Base-by-base conservation (phyloP, 768 basidiomycete genomes). In the Amanita inopinata region DNA sequence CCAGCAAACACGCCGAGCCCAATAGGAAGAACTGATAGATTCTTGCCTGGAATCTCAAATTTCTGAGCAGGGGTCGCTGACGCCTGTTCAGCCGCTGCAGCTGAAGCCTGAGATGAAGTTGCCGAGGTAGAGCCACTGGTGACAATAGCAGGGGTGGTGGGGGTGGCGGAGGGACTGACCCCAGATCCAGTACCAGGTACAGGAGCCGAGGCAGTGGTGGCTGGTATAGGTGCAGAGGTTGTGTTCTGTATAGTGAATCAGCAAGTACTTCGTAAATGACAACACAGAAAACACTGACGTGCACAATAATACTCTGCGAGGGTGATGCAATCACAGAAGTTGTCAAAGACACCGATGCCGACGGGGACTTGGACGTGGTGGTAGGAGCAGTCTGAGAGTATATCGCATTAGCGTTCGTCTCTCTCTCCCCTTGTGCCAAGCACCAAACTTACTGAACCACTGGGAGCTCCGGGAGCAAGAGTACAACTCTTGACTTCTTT, bases 1-100 rank as follows among this genome's bases (percentile, higher is more conserved):
- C 87, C 88, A 34, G 81, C 85, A 55, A 85, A 90, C 7, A 92
- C 73, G 39, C 82, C 84, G 32, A 91, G 70, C 49, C 88, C 88
- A 49, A 91, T 78, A 0, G 88, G 88, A 24, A 89, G 67, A 3
- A 90, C 87, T 31, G 76, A 72, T 12, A 90, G 52, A 44, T 71
- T 68, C 62, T 76, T 83, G 15, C 88, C 88, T 8, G 88, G 88
- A 27, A 88, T 62, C 22, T 62, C 51, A 58, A 86, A 84, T 3
- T 69, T 58, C 8, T 63, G 60, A 10, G 62, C 54, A 6, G 67
- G 41, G 31, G 70, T 55, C 9, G 65, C 38, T 1, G 66, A 50
- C 5, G 63, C 39, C 10, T 63, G 52, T 28, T 59, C 51, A 7
- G 60, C 57, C 32, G 64, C 61, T 22, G 61, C 64, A 24, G 65